Conservation (phyloP, 1,139 yeast species). For the Candida sojae region DNA sequence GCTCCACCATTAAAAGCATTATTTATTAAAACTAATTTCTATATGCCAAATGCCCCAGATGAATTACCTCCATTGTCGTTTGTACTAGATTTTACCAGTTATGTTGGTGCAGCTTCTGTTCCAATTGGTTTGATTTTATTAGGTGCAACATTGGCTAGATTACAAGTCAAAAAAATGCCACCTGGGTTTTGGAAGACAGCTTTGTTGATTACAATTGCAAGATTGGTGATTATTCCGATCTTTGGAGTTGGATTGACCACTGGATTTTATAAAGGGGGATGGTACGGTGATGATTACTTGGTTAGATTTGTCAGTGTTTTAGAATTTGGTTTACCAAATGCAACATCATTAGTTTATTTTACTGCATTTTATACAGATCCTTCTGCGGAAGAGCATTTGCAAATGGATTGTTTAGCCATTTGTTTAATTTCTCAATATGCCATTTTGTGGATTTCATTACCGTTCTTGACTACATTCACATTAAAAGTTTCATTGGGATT, state of each 20-base stretch:
- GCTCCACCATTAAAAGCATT: slow-evolving; percentile 85
- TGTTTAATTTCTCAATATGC: slow-evolving; percentile 70
- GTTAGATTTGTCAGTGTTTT: slow-evolving; percentile 69
- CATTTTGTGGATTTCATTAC: slow-evolving; percentile 59
- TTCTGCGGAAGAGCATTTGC: slow-evolving; percentile 58
- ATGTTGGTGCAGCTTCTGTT: slow-evolving; percentile 85
- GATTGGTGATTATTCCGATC: slow-evolving; percentile 43
- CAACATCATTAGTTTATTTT: slow-evolving; percentile 79
- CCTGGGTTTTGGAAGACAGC: slow-evolving; percentile 71
- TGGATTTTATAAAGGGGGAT: slow-evolving; percentile 44
- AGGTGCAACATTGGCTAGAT: slow-evolving; percentile 85
- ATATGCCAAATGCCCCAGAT: slow-evolving; percentile 75
- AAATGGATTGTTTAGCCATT: slow-evolving; percentile 83
- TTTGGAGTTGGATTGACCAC: slow-evolving; percentile 49
- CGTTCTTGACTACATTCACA: slow-evolving; percentile 64
- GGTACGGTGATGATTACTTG: slow-evolving; percentile 52
- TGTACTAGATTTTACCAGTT: slow-evolving; percentile 73
- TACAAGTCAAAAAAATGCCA: slow-evolving; percentile 60
- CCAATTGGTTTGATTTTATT: slow-evolving; percentile 80
- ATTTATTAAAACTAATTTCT: slow-evolving; percentile 49
- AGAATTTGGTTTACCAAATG: slow-evolving; percentile 81
- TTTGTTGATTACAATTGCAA: slow-evolving; percentile 31
- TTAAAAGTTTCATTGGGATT: slow-evolving; percentile 40
- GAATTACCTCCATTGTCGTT: slow-evolving; percentile 80
- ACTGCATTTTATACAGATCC: slow-evolving; percentile 83